Evolutionary conservation across 2,329 filamentous ascomycete species (phyloP).

Genomic region (Sarocladiaceae sp.): DNA sequence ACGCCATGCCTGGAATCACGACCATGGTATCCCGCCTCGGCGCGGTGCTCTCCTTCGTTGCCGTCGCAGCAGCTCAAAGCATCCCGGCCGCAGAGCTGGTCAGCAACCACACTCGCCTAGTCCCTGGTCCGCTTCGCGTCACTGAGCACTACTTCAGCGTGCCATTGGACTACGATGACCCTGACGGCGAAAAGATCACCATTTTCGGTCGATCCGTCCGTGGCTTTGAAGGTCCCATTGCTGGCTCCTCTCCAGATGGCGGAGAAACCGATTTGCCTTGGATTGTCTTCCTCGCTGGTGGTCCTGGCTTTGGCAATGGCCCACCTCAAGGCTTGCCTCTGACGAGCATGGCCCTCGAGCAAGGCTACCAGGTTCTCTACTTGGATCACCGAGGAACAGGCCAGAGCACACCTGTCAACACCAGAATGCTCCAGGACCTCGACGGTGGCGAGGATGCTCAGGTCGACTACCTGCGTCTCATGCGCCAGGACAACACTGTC

Average conservation of each 20-base stretch:
- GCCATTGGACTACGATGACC: slow-evolving; percentile 68
- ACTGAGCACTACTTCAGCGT: slow-evolving; percentile 85
- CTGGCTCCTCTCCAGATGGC: slow-evolving; percentile 24
- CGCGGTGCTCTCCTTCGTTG: slow-evolving; percentile 5
- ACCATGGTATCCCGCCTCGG: slow-evolving; percentile 2
- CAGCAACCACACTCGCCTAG: slow-evolving; percentile 34
- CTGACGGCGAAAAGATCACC: slow-evolving; percentile 53
- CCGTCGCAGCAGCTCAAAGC: neutral
- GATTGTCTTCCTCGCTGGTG: slow-evolving; percentile 75
- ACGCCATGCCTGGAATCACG: slow-evolving; percentile 6
- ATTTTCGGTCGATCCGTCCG: slow-evolving; percentile 73
- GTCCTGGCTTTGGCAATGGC: slow-evolving; percentile 72
- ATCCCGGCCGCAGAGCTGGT: slow-evolving; percentile 32
- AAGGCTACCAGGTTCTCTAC: slow-evolving; percentile 80
- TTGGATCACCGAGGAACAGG: slow-evolving; percentile 92
- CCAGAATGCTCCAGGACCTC: slow-evolving; percentile 54
- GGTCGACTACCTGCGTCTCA: slow-evolving; percentile 72
- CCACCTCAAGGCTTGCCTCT: slow-evolving; percentile 67
- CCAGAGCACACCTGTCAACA: slow-evolving; percentile 72
- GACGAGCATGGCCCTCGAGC: slow-evolving; percentile 63
- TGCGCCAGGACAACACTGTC: slow-evolving; percentile 86
- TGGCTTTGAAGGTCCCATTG: slow-evolving; percentile 58
- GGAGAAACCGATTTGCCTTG: slow-evolving; percentile 37
- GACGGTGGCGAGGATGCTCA: slow-evolving; percentile 61
- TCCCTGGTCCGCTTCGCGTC: slow-evolving; percentile 62